Evolutionary conservation across 2,329 filamentous ascomycete species (phyloP).

Genomic region (Massarina eburnea): DNA sequence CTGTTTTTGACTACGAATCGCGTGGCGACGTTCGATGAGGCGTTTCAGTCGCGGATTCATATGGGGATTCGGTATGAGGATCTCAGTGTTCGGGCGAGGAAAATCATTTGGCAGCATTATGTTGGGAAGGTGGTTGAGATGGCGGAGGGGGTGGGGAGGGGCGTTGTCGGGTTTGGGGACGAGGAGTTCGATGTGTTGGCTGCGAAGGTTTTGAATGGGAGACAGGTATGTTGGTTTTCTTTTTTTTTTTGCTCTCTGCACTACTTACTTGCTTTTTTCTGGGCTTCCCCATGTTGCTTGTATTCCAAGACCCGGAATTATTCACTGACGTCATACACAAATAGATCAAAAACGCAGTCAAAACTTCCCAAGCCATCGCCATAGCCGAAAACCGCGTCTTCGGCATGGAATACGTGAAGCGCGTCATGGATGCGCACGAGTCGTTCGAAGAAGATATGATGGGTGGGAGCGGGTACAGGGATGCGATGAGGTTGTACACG

Average conservation of each 20-base stretch:
- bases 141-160: slow-evolving; percentile 58
- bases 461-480: slow-evolving; percentile 76
- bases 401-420: slow-evolving; percentile 75
- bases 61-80: slow-evolving; percentile 80
- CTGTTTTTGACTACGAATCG: slow-evolving; percentile 88
- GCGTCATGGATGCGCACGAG: slow-evolving; percentile 81
- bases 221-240: slow-evolving; percentile 54
- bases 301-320: background rate
- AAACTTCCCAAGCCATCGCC: slow-evolving; percentile 79
- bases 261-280: too few species aligned
- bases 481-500: slow-evolving; percentile 81
- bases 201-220: slow-evolving; percentile 68
- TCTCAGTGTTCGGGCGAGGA: slow-evolving; percentile 70
- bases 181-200: slow-evolving; percentile 68
- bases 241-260: background rate
- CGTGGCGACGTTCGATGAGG: slow-evolving; percentile 85
- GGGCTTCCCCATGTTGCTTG: background rate
- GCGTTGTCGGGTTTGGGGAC: slow-evolving; percentile 61
- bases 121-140: slow-evolving; percentile 66
- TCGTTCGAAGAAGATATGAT: slow-evolving; percentile 82
- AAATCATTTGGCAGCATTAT: slow-evolving; percentile 82
- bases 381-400: slow-evolving; percentile 72
- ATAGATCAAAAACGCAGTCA: slow-evolving; percentile 86
- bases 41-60: slow-evolving; percentile 86
- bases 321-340: background rate